Base-by-base conservation (phyloP, 176 grass and related monocot species). In the Pharus latifolius region DNA sequence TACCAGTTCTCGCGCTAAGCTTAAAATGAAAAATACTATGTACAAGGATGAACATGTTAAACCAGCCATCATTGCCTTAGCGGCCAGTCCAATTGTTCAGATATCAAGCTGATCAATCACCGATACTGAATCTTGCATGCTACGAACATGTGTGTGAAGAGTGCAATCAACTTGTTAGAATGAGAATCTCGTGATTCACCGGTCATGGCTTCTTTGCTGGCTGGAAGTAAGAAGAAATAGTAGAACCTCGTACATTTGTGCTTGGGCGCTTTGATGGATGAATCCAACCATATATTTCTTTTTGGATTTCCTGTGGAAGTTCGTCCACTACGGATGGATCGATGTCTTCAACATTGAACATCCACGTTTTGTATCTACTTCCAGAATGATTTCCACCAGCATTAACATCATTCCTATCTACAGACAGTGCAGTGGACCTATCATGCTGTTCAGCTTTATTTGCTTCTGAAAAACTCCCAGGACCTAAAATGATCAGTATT, bases 261-360 rank as follows among this genome's bases (percentile, higher is more conserved):
- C 49, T 85, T 48, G 77, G 34, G n/a, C 62, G 84, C 67, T 93
- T 98, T 6, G 70, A 46, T 34, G 78, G 82, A 14, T 56, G 84
- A 75, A 98, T 46, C 89, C 89, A 98, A 5, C 90, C 89, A 42
- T 62, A 49, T 68, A 93, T 83, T 67, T 98, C 94, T 81, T 81
- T 85, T 46, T 85, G 89, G 38, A 93, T 98, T 48, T 93, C 94
- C 16, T 54, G 60, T n/a, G 94, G 94, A 52, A 93, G 70, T 53
- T 98, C 94, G 37, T 92, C 84, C 32, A 98, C 75, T 51, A 98
- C 75, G 4, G 81, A 82, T 25, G 78, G 94, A 77, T 98, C 94
- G 0, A 98, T 93, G 62, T 98, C 87, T 85, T 90, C 84, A 51
- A 75, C 25, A 56, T 85, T 90, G 48, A 88, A 38, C 70, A 61